phyloP scores from a whole-genome alignment of 345 rosid species.

The Draba incana region DNA sequence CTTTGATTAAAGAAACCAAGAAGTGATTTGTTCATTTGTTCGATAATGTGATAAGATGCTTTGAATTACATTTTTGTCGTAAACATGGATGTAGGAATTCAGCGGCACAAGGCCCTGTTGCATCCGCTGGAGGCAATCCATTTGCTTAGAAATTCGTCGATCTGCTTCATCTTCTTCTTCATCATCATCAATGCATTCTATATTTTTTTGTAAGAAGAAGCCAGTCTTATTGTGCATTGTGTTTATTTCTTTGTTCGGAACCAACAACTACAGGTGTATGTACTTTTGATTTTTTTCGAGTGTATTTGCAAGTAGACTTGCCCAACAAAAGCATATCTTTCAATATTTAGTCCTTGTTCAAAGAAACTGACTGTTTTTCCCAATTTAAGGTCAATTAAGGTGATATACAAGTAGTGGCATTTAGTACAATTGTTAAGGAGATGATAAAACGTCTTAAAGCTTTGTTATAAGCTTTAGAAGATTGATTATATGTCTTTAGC shows the following conservation, averaged over 20 bases:
- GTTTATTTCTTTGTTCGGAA: slow-evolving; percentile 15
- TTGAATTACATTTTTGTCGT: background rate
- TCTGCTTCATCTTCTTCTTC: slow-evolving; percentile 19
- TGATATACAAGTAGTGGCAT: no score
- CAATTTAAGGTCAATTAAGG: no score
- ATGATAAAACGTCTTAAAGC: no score
- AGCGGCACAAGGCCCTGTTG: slow-evolving; percentile 71
- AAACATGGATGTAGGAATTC: slow-evolving; percentile 52
- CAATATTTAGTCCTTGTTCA: no score
- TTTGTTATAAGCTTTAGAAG: no score
- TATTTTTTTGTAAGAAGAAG: slow-evolving; percentile 13
- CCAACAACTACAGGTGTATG: slow-evolving; percentile 19
- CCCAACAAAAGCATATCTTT: background rate
- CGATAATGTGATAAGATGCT: slow-evolving; percentile 9
- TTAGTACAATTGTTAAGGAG: no score
- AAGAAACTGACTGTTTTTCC: no score
- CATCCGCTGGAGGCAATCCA: slow-evolving; percentile 85
- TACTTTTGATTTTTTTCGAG: slow-evolving; percentile 18
- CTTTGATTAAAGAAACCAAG: slow-evolving; percentile 2
- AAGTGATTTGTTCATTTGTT: slow-evolving; percentile 6
- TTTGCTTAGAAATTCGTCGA: slow-evolving; percentile 54
- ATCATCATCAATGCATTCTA: slow-evolving; percentile 18
- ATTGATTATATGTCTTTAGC: no score
- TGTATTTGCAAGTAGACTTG: slow-evolving; percentile 30
- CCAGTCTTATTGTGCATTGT: slow-evolving; percentile 16